Base-by-base conservation (phyloP, 2,329 filamentous ascomycete species). In the Aspergillus vadensis region DNA sequence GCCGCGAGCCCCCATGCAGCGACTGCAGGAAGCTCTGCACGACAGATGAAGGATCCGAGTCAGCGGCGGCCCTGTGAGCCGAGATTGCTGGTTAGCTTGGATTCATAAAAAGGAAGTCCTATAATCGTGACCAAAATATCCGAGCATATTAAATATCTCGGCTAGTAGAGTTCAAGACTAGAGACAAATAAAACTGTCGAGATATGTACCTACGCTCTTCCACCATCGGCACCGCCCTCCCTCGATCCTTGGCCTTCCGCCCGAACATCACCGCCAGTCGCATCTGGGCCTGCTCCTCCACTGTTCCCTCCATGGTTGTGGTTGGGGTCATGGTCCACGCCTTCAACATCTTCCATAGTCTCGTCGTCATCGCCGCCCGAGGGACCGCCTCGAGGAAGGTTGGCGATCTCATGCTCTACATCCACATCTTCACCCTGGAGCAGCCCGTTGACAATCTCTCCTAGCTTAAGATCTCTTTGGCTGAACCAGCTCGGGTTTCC, bases 171-270 rank as follows among this genome's bases (percentile, higher is more conserved):
- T 59, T 57, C 53, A 51, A 55, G 47, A 50, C 54, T 58, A 50
- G 44, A 60, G 48, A 50, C 38, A 61, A 63, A 59, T 36, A n/a
- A 43, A 50, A 57, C 44, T 58, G 60, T 64, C 74, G 76, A 79
- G 75, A 79, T 76, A 76, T 78, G 75, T 79, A 99, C 96, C 94
- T 98, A 99, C 95, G 94, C 95, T 97, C 95, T 88, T 81, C 91
- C 96, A 73, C 96, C 95, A 80, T 98, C 95, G 69, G 92, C 92
- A 75, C 96, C 95, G 62, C 94, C 95, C 79, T 97, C 92, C 80
- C 96, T 86, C 66, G 94, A 87, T 68, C 87, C 88, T 76, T 92
- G 88, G 60, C 95, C 95, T 77, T 98, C 95, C 77, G 96, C 88
- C 77, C 93, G 87, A 69, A 97, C 81, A 75, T 99, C 94, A 65